A percentile compares a stretch with the other conserved stretches of the same genome.
Conservation (phyloP, 2,329 filamentous ascomycete genomes). For the Cryoendolithus antarcticus region DNA sequence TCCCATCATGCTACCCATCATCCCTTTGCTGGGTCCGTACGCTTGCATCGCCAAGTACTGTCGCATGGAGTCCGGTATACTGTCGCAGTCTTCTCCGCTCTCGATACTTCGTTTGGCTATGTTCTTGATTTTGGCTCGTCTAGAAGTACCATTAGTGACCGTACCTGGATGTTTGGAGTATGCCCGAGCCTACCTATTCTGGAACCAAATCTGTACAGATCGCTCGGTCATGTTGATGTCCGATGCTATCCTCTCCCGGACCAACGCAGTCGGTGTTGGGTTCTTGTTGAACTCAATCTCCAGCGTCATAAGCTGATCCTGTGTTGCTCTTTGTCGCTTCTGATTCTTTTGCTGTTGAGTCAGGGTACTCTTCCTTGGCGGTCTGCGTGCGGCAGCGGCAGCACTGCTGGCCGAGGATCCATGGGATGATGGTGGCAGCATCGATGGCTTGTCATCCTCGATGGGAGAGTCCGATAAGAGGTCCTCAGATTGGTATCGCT, state of each 20-base stretch:
- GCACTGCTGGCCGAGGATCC: constrained; percentile 30
- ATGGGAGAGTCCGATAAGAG: constrained; percentile 1
- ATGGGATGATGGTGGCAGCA: constrained; percentile 14
- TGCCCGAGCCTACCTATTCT: constrained; percentile 65
- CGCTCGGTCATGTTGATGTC: constrained; percentile 99
- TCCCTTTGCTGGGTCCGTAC: constrained; percentile 71
- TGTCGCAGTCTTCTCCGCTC: constrained; percentile 84
- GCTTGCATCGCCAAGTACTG: constrained; percentile 91
- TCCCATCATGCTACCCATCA: constrained; percentile 66
- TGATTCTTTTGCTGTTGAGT: constrained; percentile 99
- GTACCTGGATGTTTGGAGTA: not conserved
- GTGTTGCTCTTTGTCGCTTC: constrained; percentile 91
- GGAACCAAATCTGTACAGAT: constrained; percentile 99
- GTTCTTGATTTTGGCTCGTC: constrained; percentile 98
- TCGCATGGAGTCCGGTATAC: constrained; percentile 94
- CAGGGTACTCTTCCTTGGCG: constrained; percentile 90
- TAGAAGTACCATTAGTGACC: constrained; percentile 25
- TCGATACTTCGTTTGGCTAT: constrained; percentile 97
- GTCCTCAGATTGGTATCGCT: constrained; percentile 1
- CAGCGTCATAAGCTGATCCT: constrained; percentile 85
- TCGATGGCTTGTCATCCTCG: constrained; percentile 14
- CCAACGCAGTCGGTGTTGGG: constrained; percentile 84
- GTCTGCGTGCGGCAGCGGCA: constrained; percentile 55
- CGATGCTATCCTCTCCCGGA: constrained; percentile 80
- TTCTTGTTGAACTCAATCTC: constrained; percentile 99